Percentiles rank a stretch among this genome's conserved stretches.
These are phyloP conservation scores for Penicillium sp. DNA, from an alignment of 2,329 filamentous ascomycete genomes.

Conservation along the genomic window DNA sequence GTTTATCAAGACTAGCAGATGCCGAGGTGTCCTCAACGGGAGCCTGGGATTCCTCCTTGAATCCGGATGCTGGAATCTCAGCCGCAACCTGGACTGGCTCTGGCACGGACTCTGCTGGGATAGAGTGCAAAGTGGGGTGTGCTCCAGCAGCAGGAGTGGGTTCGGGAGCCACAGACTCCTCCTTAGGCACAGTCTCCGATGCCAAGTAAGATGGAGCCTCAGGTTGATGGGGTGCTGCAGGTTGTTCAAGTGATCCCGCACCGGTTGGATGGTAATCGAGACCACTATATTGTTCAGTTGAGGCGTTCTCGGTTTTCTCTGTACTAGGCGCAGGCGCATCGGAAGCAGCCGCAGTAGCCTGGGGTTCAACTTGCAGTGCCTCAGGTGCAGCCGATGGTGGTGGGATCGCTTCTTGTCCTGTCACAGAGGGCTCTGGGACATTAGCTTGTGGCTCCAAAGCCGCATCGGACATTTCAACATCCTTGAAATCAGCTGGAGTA, in stretches of 20 bases:
- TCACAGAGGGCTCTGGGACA: conserved; percentile 5
- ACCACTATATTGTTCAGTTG: not conserved
- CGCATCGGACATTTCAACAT: conserved; percentile 23
- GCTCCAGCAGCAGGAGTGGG: not conserved
- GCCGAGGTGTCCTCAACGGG: not conserved
- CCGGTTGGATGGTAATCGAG: not conserved
- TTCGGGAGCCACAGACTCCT: not conserved
- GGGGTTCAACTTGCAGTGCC: not conserved
- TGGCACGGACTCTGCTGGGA: not conserved
- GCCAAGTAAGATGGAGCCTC: not conserved
- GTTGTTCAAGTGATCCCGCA: not conserved
- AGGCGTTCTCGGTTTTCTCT: conserved; percentile 5
- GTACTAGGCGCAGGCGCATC: conserved; percentile 4
- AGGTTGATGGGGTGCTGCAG: not conserved
- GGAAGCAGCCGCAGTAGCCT: conserved; percentile 8
- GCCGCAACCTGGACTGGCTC: not conserved
- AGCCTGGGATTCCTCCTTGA: not conserved
- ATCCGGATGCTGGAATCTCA: conserved; percentile 1
- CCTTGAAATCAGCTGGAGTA: conserved; percentile 15
- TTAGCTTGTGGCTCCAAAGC: conserved; percentile 9
- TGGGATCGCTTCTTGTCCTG: not conserved
- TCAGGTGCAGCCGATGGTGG: not conserved
- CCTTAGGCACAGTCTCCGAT: not conserved
- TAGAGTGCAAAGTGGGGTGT: not conserved
- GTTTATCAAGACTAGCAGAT: not conserved